These are phyloP conservation scores for Ceraceosorus guamensis DNA, from an alignment of 1,284 basidiomycete species.

Conservation along the genomic window DNA sequence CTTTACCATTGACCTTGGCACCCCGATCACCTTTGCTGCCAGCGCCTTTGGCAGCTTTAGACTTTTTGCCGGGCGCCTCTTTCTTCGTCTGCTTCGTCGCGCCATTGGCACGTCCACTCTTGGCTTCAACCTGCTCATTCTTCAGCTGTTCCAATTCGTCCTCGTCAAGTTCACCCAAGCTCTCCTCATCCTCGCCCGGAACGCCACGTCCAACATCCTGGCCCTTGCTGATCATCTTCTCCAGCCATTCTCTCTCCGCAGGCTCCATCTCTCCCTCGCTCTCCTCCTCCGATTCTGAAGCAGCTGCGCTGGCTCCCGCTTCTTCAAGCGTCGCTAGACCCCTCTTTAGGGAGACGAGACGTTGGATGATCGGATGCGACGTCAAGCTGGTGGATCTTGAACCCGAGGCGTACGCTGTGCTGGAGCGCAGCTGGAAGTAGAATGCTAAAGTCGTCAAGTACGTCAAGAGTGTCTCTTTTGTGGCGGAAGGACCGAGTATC, in stretches of 20 bases:
- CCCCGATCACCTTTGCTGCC: too few relatives aligned
- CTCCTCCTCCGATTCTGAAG: slow-evolving; percentile 10
- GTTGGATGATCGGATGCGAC: slow-evolving; percentile 62
- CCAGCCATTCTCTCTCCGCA: slow-evolving; percentile 19
- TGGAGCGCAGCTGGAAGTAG: slow-evolving; percentile 77
- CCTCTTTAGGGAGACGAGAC: slow-evolving; percentile 78
- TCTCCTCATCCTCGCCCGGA: slow-evolving; percentile 15
- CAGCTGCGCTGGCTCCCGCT: slow-evolving; percentile 26
- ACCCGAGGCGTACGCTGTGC: slow-evolving; percentile 46
- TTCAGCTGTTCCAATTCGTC: slow-evolving; percentile 24
- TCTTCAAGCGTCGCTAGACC: slow-evolving; percentile 63
- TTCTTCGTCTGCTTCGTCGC: slow-evolving; percentile 9
- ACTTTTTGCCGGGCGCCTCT: neutral
- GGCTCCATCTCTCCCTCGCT: slow-evolving; percentile 6
- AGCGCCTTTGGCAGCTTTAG: too few relatives aligned
- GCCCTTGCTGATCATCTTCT: slow-evolving; percentile 5
- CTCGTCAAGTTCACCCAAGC: slow-evolving; percentile 24
- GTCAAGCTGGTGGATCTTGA: slow-evolving; percentile 18
- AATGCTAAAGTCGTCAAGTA: slow-evolving; percentile 87
- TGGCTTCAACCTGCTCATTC: slow-evolving; percentile 1
- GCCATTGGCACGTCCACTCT: neutral
- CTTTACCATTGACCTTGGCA: too few relatives aligned
- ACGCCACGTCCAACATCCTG: neutral
- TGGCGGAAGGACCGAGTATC: slow-evolving; percentile 6
- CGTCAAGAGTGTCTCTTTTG: slow-evolving; percentile 60